phyloP scores from a whole-genome alignment of 2,329 filamentous ascomycete species.

The Ilyonectria robusta region DNA sequence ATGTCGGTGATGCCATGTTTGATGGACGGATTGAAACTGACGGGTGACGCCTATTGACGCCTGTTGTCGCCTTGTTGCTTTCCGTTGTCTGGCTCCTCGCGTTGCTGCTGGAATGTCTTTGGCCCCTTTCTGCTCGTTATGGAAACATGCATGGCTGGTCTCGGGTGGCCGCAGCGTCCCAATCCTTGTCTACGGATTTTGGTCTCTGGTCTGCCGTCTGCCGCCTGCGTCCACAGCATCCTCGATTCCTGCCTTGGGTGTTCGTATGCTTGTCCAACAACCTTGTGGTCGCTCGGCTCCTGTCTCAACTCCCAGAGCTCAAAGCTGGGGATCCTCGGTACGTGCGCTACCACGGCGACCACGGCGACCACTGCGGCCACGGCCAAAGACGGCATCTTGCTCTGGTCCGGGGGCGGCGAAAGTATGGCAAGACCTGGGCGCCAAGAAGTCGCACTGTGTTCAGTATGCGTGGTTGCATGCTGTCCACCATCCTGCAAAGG shows the following conservation, averaged over 20 bases:
- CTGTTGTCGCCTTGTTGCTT: background rate
- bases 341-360: background rate
- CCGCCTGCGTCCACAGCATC: constrained; percentile 2
- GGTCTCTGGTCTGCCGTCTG: background rate
- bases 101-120: constrained; percentile 18
- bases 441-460: constrained; percentile 16
- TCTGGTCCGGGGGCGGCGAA: background rate
- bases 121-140: constrained; percentile 14
- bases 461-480: constrained; percentile 13
- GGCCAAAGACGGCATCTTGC: background rate
- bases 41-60: background rate
- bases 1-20: constrained; percentile 7
- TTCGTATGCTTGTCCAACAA: background rate
- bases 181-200: constrained; percentile 12
- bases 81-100: background rate
- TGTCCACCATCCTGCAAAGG: constrained; percentile 15
- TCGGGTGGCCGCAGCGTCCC: constrained; percentile 14
- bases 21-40: background rate
- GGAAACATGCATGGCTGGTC: constrained; percentile 11
- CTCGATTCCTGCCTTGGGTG: constrained; percentile 2
- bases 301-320: background rate
- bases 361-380: background rate
- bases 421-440: background rate
- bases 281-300: background rate
- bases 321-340: constrained; percentile 9